Base-by-base conservation (phyloP, 202 grass and related monocot genomes). In the Cymbopogon flexuosus region DNA sequence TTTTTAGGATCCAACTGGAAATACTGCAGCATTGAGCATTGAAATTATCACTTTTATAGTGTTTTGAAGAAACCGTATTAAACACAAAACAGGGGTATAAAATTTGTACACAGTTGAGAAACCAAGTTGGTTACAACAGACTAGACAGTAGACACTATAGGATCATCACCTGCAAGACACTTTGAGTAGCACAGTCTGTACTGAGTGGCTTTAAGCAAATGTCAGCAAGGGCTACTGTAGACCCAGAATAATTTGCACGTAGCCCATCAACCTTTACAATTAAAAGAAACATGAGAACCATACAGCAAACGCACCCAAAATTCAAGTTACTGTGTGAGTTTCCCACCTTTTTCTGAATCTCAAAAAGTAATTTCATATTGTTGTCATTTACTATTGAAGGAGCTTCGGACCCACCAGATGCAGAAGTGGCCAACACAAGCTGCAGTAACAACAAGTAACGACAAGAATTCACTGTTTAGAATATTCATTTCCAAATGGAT, bases 161-260 rank as follows among this genome's bases (percentile, higher is more conserved):
- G 39, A 83, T 81, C 37, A 79, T 73, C 64, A 98, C 96, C 96
- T 98, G 96, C 81, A 98, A 80, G 84, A 98, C 73, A 88, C 96
- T 98, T 87, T 98, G 96, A 79, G 92, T 93, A 73, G 96, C 96
- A 89, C 96, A 98, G 68, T 85, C 82, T 56, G 93, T 87, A 62
- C 88, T 81, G 68, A 98, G 92, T 69, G 96, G 96, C 65, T 93
- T 98, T 88, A 98, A 84, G 73, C 96, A 98, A 65, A 98, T 91
- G 80, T 98, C 96, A 73, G 77, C 79, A 65, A 98, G 84, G 29
- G 88, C 87, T 75, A 95, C 82, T 70, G 66, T 83, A 30, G 85
- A 88, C 67, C 92, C 96, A 74, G 92, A 93, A 93, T 95, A 95
- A 89, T 93, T 98, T 83, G 82, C 90, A 13, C 59, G 92, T 79